phyloP scores from a whole-genome alignment of 2,329 filamentous ascomycete genomes.

The Paraphaeosphaeria sporulosa region DNA sequence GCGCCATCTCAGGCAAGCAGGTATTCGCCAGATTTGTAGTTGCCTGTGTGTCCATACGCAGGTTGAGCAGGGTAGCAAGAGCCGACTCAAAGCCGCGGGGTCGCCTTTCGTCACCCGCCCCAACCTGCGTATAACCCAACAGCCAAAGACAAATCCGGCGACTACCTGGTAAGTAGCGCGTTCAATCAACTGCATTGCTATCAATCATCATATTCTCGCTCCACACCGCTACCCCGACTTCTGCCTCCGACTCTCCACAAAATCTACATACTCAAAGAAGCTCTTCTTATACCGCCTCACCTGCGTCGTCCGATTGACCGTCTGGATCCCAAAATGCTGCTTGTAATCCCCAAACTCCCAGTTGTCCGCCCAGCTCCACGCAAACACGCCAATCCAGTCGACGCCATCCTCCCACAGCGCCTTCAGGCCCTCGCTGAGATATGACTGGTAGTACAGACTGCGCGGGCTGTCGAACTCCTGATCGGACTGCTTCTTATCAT shows the following conservation, averaged over 20 bases:
- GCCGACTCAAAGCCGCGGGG: no score
- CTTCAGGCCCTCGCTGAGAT: constrained; percentile 63
- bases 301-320: constrained; percentile 62
- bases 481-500: constrained; percentile 54
- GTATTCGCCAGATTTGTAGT: no score
- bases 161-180: no score
- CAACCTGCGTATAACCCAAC: no score
- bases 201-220: not conserved
- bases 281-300: constrained; percentile 64
- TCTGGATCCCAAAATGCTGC: constrained; percentile 64
- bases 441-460: constrained; percentile 63
- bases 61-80: no score
- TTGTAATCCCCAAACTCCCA: constrained; percentile 63
- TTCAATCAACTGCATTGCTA: no score
- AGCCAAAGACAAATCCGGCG: no score
- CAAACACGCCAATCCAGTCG: constrained; percentile 61
- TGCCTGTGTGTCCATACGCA: no score
- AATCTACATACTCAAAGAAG: constrained; percentile 66
- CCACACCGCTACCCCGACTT: not conserved
- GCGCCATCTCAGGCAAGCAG: no score
- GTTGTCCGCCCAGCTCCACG: constrained; percentile 62
- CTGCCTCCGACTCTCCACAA: constrained; percentile 47
- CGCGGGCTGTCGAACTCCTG: constrained; percentile 63
- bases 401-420: constrained; percentile 65
- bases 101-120: no score